Evolutionary conservation across 2,329 filamentous ascomycete genomes (phyloP).

Genomic region (Zasmidium angulare): DNA sequence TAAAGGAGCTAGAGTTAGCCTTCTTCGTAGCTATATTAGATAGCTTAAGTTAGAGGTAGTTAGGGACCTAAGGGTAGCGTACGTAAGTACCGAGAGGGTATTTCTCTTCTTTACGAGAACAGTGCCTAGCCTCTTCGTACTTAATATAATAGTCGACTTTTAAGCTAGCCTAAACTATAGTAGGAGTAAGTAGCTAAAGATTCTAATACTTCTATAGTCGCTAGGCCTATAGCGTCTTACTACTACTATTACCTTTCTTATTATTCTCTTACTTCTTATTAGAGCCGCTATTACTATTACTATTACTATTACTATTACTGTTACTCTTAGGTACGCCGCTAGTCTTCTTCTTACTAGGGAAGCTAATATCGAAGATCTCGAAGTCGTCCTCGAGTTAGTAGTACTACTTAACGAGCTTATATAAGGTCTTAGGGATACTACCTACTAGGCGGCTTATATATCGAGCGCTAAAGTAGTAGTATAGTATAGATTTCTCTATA

Average conservation of each 20-base stretch:
- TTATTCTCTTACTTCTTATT: too few species aligned
- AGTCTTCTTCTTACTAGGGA: background rate
- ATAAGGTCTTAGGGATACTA: background rate
- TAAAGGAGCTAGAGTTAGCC: background rate
- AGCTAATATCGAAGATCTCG: background rate
- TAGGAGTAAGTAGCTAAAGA: too few species aligned
- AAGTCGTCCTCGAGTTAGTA: background rate
- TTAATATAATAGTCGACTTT: background rate
- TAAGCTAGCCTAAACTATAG: background rate
- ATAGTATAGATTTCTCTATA: background rate
- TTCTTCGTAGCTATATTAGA: background rate
- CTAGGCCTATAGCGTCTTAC: background rate
- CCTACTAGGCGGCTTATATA: background rate
- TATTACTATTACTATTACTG: background rate
- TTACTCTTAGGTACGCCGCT: background rate
- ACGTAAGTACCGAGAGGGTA: background rate
- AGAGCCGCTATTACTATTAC: background rate
- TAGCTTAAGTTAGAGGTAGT: background rate
- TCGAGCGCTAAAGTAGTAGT: background rate
- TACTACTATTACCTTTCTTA: too few species aligned
- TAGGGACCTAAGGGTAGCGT: background rate
- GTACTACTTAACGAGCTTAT: background rate
- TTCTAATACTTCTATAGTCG: background rate
- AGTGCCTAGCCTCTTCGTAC: background rate
- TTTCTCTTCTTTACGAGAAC: background rate